Base-by-base conservation (phyloP, 257 asterid species). In the Osmanthus fragrans region DNA sequence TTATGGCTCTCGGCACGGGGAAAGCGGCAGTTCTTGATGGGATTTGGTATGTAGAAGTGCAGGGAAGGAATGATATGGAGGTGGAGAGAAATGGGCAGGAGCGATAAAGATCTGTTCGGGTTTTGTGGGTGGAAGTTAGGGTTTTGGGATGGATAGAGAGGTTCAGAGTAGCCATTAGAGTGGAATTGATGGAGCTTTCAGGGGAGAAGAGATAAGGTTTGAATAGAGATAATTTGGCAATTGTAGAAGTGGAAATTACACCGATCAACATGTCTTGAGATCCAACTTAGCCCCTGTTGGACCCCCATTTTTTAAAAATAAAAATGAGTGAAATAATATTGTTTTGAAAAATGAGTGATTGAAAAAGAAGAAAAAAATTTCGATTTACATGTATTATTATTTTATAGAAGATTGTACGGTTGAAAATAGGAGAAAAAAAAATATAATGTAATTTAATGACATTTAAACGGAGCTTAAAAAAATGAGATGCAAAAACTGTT, bases 101-200 rank as follows among this genome's bases (percentile, higher is more conserved):
- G 21, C 82, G 79, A 49, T 84, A 51, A 37, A 82, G 88, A 16
- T 19, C 21, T 21, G 66, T 74, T 72, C 21, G 84, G 74, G 80
- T 79, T 80, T 80, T 84, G 79, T 83, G 36, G 34, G 10, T 73
- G 37, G 76, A 85, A 70, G 60, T 84, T 83, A 84, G 87, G 93
- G 96, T 83, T 88, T 85, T 85, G 74, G 91, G 82, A 60, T 79
- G 83, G 73, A 56, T 36, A 29, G 88, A 77, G 82, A 88, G 84
- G 83, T 79, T 86, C 73, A 90, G 86, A 73, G 90, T 73, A 11
- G 93, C 93, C 98, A 91, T 93, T 68, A 58, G 74, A 33, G 76
- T 34, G 76, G 66, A 11, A 58, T 74, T 19, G 70, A 1, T 18
- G 39, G 25, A 10, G 40, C 7, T 63, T 63, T 30, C 3, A 13